Conservation (phyloP, 129 eudicot genomes). For the Erigeron canadensis region DNA sequence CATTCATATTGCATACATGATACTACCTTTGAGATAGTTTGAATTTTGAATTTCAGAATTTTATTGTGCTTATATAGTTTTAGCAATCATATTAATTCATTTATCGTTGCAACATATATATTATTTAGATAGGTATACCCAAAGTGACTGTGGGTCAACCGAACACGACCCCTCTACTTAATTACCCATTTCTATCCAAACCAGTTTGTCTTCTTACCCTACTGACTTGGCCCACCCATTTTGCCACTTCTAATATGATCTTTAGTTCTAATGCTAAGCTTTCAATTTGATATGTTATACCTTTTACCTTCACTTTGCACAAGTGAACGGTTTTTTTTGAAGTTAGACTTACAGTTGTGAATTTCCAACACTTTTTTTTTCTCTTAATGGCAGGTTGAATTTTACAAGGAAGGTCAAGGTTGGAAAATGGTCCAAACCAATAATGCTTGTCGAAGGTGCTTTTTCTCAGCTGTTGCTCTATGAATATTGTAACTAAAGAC, state of each 20-base stretch:
- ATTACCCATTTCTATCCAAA: not conserved
- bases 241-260: not conserved
- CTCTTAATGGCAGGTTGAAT: slow-evolving; percentile 54
- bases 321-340: not conserved
- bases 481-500: slow-evolving; percentile 3
- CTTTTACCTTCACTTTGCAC: not conserved
- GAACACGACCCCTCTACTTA: not conserved
- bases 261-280: not conserved
- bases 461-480: slow-evolving; percentile 56
- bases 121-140: not conserved
- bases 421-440: slow-evolving; percentile 52
- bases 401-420: slow-evolving; percentile 70
- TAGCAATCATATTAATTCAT: not conserved
- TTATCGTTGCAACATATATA: not conserved
- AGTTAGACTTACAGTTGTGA: not conserved
- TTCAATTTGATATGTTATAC: not conserved
- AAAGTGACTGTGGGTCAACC: not conserved
- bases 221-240: not conserved
- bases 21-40: not conserved
- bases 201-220: not conserved
- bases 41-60: not conserved
- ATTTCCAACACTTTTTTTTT: not conserved
- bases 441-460: slow-evolving; percentile 57
- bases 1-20: not conserved
- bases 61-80: not conserved